Conservation (phyloP, 2,329 filamentous ascomycete genomes). For the Verticillium dahliae region DNA sequence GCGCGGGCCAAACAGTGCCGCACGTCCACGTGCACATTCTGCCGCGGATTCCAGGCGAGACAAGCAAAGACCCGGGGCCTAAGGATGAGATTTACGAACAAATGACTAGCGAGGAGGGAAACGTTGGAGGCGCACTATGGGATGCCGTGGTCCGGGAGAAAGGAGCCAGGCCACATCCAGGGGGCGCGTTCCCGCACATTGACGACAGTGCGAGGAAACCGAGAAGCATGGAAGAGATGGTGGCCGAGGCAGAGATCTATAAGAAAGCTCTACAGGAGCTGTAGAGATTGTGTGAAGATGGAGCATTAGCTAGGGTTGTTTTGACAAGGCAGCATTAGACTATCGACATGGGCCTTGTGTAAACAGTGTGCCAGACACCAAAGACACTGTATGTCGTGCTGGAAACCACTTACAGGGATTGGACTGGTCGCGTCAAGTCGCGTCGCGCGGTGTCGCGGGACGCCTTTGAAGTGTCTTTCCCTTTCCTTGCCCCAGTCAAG, state of each 20-base stretch:
- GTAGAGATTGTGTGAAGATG: not conserved
- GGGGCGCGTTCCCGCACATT: slow-evolving; percentile 58
- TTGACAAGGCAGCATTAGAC: not conserved
- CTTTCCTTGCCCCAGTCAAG: not conserved
- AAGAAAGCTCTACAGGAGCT: slow-evolving; percentile 37
- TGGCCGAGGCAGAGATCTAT: slow-evolving; percentile 65
- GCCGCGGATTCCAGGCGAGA: slow-evolving; percentile 57
- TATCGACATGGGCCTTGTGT: not conserved
- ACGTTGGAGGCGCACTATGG: slow-evolving; percentile 67
- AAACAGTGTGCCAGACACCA: not conserved
- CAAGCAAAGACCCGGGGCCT: slow-evolving; percentile 34
- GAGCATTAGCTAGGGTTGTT: not conserved
- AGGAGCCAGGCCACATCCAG: slow-evolving; percentile 37
- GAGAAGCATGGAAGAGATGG: slow-evolving; percentile 70
- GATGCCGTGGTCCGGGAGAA: slow-evolving; percentile 29
- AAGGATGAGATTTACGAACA: slow-evolving; percentile 73
- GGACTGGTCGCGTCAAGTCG: not conserved
- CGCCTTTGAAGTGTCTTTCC: not conserved
- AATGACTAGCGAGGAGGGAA: slow-evolving; percentile 79
- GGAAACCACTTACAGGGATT: not conserved
- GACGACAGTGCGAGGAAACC: slow-evolving; percentile 65
- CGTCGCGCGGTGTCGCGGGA: slow-evolving; percentile 5
- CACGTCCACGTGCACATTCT: slow-evolving; percentile 94
- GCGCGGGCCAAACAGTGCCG: slow-evolving; percentile 87
- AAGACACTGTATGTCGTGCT: not conserved